Evolutionary conservation across 2,329 filamentous ascomycete genomes (phyloP).

Genomic region (Neofusicoccum umdonicola): DNA sequence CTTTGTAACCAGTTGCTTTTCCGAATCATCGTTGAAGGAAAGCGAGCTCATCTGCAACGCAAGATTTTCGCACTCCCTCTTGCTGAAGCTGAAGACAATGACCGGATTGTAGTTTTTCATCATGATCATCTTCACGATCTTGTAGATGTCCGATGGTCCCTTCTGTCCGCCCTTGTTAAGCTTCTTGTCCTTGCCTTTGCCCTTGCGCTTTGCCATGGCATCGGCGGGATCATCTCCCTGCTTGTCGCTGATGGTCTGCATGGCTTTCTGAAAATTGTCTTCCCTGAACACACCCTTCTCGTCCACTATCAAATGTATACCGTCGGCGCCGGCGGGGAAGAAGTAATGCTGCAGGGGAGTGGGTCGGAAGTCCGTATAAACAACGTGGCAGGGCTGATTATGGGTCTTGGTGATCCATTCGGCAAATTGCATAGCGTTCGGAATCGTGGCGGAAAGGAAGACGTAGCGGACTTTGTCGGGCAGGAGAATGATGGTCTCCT

Average conservation of each 20-base stretch:
- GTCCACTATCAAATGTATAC: slow-evolving; percentile 91
- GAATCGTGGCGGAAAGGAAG: slow-evolving; percentile 95
- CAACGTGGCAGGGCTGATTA: slow-evolving; percentile 95
- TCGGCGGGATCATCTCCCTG: slow-evolving; percentile 82
- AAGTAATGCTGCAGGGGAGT: slow-evolving; percentile 98
- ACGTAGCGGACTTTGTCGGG: slow-evolving; percentile 99
- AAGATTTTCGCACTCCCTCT: slow-evolving; percentile 89
- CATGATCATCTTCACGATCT: slow-evolving; percentile 99
- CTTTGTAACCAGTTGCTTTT: slow-evolving; percentile 90
- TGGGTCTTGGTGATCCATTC: slow-evolving; percentile 99
- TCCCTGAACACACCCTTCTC: slow-evolving; percentile 96
- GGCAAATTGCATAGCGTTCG: slow-evolving; percentile 98
- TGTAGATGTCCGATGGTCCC: slow-evolving; percentile 77
- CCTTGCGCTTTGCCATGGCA: slow-evolving; percentile 74
- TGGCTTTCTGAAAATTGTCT: slow-evolving; percentile 95
- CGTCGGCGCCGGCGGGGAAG: slow-evolving; percentile 87
- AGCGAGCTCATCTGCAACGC: slow-evolving; percentile 83
- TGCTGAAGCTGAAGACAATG: slow-evolving; percentile 99
- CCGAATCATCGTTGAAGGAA: slow-evolving; percentile 93
- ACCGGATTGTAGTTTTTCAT: slow-evolving; percentile 95
- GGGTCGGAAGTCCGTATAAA: slow-evolving; percentile 97
- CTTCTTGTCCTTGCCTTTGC: slow-evolving; percentile 89
- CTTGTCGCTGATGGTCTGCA: slow-evolving; percentile 83
- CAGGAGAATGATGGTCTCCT: slow-evolving; percentile 96
- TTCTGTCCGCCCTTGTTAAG: slow-evolving; percentile 80